These are phyloP conservation scores for Rhizopogon hawkerae DNA, from an alignment of 1,284 basidiomycete species.

Conservation along the genomic window DNA sequence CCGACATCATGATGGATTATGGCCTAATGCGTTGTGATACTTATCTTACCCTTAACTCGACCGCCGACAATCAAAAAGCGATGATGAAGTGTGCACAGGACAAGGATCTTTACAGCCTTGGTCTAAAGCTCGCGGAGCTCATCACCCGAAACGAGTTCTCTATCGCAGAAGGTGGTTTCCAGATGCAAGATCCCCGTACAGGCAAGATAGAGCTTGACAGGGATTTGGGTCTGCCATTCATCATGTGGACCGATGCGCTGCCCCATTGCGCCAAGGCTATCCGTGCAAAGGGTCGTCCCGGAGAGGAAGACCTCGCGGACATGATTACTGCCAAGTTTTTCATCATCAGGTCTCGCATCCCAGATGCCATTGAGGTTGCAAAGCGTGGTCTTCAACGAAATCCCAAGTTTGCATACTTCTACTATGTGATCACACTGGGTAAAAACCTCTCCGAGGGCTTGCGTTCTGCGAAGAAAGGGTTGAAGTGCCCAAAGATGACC, in stretches of 20 bases:
- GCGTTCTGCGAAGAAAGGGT: constrained; percentile 42
- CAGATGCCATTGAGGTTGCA: constrained; percentile 37
- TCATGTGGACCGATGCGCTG: constrained; percentile 45
- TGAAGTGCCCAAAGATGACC: constrained; percentile 40
- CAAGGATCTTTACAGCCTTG: constrained; percentile 43
- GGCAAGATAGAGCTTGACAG: constrained; percentile 30
- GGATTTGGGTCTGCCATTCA: constrained; percentile 50
- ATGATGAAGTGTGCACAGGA: constrained; percentile 42
- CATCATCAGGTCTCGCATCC: constrained; percentile 38
- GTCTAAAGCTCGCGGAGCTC: constrained; percentile 37
- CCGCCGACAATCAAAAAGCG: constrained; percentile 39
- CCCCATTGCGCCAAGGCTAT: constrained; percentile 48
- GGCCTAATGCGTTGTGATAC: constrained; percentile 41
- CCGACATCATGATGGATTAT: constrained; percentile 39
- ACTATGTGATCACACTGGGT: constrained; percentile 44
- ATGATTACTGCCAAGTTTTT: constrained; percentile 52
- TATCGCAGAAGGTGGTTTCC: constrained; percentile 46
- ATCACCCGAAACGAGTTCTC: constrained; percentile 53
- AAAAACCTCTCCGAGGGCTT: constrained; percentile 31
- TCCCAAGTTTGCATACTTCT: constrained; percentile 48
- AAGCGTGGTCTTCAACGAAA: constrained; percentile 40
- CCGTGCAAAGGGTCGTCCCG: constrained; percentile 30
- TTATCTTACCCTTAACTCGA: constrained; percentile 31
- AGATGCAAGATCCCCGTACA: constrained; percentile 34
- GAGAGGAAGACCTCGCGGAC: constrained; percentile 44